Evolutionary conservation across 805 yeast genomes (phyloP).

Genomic region (Hanseniaspora thailandica): DNA sequence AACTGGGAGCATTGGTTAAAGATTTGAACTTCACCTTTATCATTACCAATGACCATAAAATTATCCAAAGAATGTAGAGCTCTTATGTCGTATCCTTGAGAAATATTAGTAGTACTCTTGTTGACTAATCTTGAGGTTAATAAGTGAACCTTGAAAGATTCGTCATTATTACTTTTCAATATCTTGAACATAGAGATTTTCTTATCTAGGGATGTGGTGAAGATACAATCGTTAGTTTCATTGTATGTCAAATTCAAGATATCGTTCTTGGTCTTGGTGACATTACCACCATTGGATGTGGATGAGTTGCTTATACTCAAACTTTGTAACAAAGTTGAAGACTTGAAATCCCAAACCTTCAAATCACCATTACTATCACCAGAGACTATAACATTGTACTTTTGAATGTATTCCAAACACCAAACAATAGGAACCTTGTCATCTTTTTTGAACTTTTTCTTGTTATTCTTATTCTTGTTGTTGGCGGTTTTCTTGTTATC

Average conservation of each 20-base stretch:
- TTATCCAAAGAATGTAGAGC: not conserved
- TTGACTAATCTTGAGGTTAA: slow-evolving; percentile 2
- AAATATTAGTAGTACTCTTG: slow-evolving; percentile 14
- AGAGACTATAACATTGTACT: slow-evolving; percentile 64
- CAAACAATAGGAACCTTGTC: slow-evolving; percentile 84
- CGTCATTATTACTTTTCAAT: not conserved
- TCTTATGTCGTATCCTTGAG: slow-evolving; percentile 1
- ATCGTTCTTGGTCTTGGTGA: slow-evolving; percentile 45
- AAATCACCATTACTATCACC: slow-evolving; percentile 95
- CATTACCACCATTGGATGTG: not conserved
- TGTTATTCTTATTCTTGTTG: not conserved
- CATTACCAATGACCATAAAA: slow-evolving; percentile 13
- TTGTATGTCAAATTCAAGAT: slow-evolving; percentile 61
- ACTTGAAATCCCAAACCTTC: slow-evolving; percentile 81
- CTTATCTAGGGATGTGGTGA: slow-evolving; percentile 88
- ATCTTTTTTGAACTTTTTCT: slow-evolving; percentile 41
- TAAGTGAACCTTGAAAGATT: not conserved
- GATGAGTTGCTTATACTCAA: slow-evolving; percentile 58
- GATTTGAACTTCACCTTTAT: slow-evolving; percentile 13
- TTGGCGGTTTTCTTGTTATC: slow-evolving; percentile 32
- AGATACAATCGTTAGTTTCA: slow-evolving; percentile 48
- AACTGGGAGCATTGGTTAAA: slow-evolving; percentile 6
- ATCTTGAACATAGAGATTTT: slow-evolving; percentile 62
- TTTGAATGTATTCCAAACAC: slow-evolving; percentile 59
- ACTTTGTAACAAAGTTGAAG: slow-evolving; percentile 65